Evolutionary conservation across 257 asterid genomes (phyloP), one percentile per base, ranked within the genome.

Genomic region (Nicotiana paniculata): DNA sequence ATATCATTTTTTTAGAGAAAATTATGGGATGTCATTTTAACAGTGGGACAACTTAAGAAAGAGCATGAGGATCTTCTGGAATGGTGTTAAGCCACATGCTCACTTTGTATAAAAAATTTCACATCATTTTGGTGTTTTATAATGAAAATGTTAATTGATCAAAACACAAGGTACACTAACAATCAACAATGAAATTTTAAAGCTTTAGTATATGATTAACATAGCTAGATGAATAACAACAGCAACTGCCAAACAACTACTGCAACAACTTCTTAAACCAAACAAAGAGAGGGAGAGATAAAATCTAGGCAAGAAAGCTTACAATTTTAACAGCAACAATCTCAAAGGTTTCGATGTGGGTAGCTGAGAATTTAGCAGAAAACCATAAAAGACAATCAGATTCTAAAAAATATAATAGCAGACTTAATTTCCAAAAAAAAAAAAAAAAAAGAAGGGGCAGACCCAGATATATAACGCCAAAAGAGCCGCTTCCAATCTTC

Each of bases 291-390:
- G 21, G 16, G 8, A 37, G 21, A 35, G 13, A 24, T 8, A 9
- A 59, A 12, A 15, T 43, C 51, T 17, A 77, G 51, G 63, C 33
- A 21, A 53, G 72, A 53, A 39, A 82, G 87, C 98, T 92, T 92
- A 95, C 98, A 74, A 95, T 93, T 90, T 95, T 95, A 81, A 95
- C 91, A 51, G 98, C 98, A 28, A 95, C 97, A 89, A 93, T 93
- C 92, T 93, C 98, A 76, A 89, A 91, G 43, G 97, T 89, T 79
- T 93, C 95, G 77, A 93, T 87, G 88, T 95, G 98, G 33, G 97
- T 95, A 86, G 99, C 99, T 95, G 93, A 89, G 88, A 26, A 72
- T 30, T 62, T 43, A 81, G 80, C 37, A 81, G 21, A 67, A 0
- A 76, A 24, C 16, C 68, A 35, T 1, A 67, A 76, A 83, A 76